Evolutionary conservation across 805 yeast species (phyloP), one percentile per base, ranked within the genome.

Genomic region (Candida stauntonica): DNA sequence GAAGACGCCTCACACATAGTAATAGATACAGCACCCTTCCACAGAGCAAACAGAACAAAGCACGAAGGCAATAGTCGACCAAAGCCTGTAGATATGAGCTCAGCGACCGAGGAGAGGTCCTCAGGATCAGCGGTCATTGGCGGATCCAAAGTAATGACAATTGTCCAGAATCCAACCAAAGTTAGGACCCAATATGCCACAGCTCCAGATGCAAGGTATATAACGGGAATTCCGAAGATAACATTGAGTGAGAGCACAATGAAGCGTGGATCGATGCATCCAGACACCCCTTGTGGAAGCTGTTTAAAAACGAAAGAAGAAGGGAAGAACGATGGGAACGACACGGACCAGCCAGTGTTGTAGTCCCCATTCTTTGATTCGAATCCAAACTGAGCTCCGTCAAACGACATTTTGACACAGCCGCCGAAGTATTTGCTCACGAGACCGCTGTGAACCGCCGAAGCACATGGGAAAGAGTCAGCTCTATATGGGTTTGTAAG

Each of bases 391-490:
- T 71, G 72, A 3, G 73, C 62, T 6, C 91, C 87, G 7, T 61
- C 54, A 57, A 76, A 80, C 2, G 77, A 62, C 14, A 84, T 47
- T 35, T 72, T 66, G 1, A 85, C 88, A 56, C 91, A 82, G 0
- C 95, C 96, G 2, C 98, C 98, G 41, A 64, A 65, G 19, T 69
- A 53, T 12, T 91, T 81, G 0, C 93, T 81, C 1, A 88, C 63
- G 0, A 80, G 59, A 2, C 96, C 96, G 2, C 89, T 79, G 60
- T 89, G 96, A 4, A 85, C 75, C 0, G 93, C 97, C 3, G 96
- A 83, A 0, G 88, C 91, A 58, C 98, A 89, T 0, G 91, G 81
- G 51, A 69, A 88, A 1, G 96, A 86, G 61, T 89, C 98, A 0
- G 86, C 89, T 46, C 98, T 68, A 55, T 87, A 89, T 0, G 89